These are phyloP conservation scores for Saksenaea oblongispora DNA, from an alignment of 371 early-diverging fungal genomes.

Conservation along the genomic window DNA sequence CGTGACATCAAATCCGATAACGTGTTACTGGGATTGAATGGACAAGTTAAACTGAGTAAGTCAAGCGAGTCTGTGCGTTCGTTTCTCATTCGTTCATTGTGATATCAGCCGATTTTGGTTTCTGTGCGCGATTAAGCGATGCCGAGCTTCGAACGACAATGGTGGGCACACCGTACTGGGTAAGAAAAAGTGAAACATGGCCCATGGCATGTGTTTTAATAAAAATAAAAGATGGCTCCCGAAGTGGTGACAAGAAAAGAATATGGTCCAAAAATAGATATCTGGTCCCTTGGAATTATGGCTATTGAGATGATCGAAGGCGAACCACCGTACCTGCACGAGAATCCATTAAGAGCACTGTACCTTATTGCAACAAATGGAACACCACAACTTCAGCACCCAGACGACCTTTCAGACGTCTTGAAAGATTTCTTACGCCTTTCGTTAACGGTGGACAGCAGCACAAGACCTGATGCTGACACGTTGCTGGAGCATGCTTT, in stretches of 20 bases:
- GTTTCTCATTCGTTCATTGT: background rate
- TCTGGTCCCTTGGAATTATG: slow-evolving; percentile 98
- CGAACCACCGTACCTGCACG: slow-evolving; percentile 95
- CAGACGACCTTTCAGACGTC: slow-evolving; percentile 75
- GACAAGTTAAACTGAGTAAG: slow-evolving; percentile 90
- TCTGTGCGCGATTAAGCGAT: slow-evolving; percentile 90
- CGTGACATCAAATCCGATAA: slow-evolving; percentile 98
- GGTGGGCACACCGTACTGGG: slow-evolving; percentile 92
- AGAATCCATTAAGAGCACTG: slow-evolving; percentile 88
- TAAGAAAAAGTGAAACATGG: slow-evolving; percentile 3
- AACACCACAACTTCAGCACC: slow-evolving; percentile 89
- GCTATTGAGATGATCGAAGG: slow-evolving; percentile 92
- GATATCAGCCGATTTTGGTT: slow-evolving; percentile 87
- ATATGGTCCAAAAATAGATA: slow-evolving; percentile 93
- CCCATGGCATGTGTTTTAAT: background rate
- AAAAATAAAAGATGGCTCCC: slow-evolving; percentile 79
- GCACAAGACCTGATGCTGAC: slow-evolving; percentile 78
- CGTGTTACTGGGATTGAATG: slow-evolving; percentile 81
- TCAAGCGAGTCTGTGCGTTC: slow-evolving; percentile 50
- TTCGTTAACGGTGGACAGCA: slow-evolving; percentile 85
- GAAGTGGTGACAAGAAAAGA: slow-evolving; percentile 93
- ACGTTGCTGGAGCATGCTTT: slow-evolving; percentile 88
- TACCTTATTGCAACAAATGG: slow-evolving; percentile 97
- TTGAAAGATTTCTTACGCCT: slow-evolving; percentile 84
- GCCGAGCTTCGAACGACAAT: slow-evolving; percentile 85